phyloP scores from a whole-genome alignment of 768 basidiomycete species.

The Clathrus columnatus region DNA sequence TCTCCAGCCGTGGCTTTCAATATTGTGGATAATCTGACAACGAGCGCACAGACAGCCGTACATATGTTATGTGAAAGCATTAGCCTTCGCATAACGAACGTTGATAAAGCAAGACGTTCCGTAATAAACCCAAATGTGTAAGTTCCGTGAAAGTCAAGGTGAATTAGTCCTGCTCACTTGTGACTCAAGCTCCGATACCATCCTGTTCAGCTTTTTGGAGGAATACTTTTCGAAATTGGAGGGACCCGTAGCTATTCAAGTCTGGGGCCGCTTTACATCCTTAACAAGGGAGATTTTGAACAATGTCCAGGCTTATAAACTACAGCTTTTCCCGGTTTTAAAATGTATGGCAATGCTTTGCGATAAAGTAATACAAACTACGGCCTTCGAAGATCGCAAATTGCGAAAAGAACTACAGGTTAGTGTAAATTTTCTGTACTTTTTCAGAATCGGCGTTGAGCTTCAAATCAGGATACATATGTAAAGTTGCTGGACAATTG shows the following conservation, averaged over 20 bases:
- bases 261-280: constrained; percentile 75
- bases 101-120: constrained; percentile 55
- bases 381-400: constrained; percentile 83
- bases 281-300: constrained; percentile 72
- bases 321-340: constrained; percentile 62
- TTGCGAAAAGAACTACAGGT: constrained; percentile 87
- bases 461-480: constrained; percentile 57
- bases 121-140: constrained; percentile 58
- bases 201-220: constrained; percentile 82
- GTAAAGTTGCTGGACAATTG: constrained; percentile 77
- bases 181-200: constrained; percentile 49
- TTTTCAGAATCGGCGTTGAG: no score
- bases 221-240: constrained; percentile 77
- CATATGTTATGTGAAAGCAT: constrained; percentile 86
- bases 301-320: constrained; percentile 57
- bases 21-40: constrained; percentile 71
- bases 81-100: constrained; percentile 42
- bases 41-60: constrained; percentile 80
- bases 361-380: constrained; percentile 80
- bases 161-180: constrained; percentile 7
- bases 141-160: constrained; percentile 19
- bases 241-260: constrained; percentile 85
- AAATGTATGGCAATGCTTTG: constrained; percentile 69
- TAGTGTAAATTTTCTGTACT: neutral
- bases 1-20: constrained; percentile 53